Evolutionary conservation across 768 basidiomycete species (phyloP).

Genomic region (Boletus rufocinnamomeus): DNA sequence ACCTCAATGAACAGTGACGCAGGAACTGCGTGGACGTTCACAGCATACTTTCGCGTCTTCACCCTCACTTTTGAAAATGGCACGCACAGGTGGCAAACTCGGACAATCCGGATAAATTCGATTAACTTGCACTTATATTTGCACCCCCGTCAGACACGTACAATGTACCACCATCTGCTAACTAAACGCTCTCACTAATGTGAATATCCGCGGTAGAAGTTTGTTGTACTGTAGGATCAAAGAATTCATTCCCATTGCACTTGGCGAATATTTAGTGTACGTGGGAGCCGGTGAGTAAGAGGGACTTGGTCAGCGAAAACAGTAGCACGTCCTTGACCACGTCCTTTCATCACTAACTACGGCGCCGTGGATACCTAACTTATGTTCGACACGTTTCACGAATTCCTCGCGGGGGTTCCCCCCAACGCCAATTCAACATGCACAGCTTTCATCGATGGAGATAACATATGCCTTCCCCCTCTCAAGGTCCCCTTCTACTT

Average conservation of each 20-base stretch:
- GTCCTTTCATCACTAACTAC: not conserved
- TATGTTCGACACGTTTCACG: constrained; percentile 21
- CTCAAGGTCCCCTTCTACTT: constrained; percentile 58
- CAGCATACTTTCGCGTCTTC: constrained; percentile 9
- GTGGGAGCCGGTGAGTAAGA: constrained; percentile 17
- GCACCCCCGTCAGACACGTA: constrained; percentile 26
- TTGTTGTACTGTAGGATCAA: constrained; percentile 37
- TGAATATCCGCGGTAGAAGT: constrained; percentile 34
- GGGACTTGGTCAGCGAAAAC: not conserved
- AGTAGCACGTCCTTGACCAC: too few relatives aligned
- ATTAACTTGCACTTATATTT: constrained; percentile 33
- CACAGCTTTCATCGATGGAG: constrained; percentile 33
- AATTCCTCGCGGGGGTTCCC: constrained; percentile 4
- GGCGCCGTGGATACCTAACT: not conserved
- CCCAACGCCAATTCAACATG: constrained; percentile 41
- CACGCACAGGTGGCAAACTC: constrained; percentile 24
- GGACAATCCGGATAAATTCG: constrained; percentile 36
- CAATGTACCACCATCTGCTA: constrained; percentile 35
- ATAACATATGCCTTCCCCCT: constrained; percentile 39
- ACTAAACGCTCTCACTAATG: constrained; percentile 35
- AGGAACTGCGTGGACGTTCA: constrained; percentile 2
- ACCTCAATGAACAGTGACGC: constrained; percentile 68
- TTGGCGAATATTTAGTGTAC: not conserved
- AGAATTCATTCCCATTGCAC: constrained; percentile 17
- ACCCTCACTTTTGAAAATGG: constrained; percentile 20